These are phyloP conservation scores for Scortechinia acanthostroma DNA, from an alignment of 2,329 filamentous ascomycete species.

Conservation along the genomic window DNA sequence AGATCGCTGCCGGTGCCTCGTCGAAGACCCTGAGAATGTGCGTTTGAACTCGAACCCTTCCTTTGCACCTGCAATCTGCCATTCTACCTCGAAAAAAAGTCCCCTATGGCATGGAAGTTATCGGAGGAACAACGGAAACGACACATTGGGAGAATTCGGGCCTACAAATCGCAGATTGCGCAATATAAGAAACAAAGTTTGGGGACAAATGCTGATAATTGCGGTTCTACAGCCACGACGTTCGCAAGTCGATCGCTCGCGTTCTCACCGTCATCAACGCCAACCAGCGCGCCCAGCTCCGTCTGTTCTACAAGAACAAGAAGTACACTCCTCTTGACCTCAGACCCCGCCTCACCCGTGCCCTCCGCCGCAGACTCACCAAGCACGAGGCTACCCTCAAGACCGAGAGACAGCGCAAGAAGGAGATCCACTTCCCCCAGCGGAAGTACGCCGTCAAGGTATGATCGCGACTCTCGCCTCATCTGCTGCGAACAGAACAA, in stretches of 20 bases:
- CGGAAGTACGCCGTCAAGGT: slow-evolving; percentile 99
- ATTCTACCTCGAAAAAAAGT: background rate
- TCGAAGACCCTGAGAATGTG: slow-evolving; percentile 94
- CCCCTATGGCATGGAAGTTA: no score
- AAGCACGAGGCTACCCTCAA: slow-evolving; percentile 79
- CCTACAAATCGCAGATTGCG: no score
- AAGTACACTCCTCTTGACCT: slow-evolving; percentile 98
- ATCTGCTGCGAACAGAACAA: background rate
- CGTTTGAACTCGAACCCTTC: slow-evolving; percentile 35
- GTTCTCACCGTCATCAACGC: slow-evolving; percentile 99
- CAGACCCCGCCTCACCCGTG: slow-evolving; percentile 95
- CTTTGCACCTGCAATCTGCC: background rate
- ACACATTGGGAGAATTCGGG: no score
- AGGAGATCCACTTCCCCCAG: slow-evolving; percentile 89
- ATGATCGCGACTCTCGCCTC: slow-evolving; percentile 18
- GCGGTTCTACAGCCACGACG: slow-evolving; percentile 79
- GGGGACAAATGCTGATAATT: no score
- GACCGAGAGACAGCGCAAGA: slow-evolving; percentile 96
- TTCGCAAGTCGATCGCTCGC: slow-evolving; percentile 98
- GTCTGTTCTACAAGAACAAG: slow-evolving; percentile 99
- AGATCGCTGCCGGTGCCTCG: slow-evolving; percentile 88
- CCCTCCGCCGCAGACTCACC: slow-evolving; percentile 90
- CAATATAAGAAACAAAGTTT: no score
- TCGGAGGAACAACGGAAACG: no score
- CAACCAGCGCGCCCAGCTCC: slow-evolving; percentile 96